Percentiles rank a stretch among this genome's conserved stretches.
Conservation (phyloP, 1,284 basidiomycete species). For the Apiotrichum domesticum region DNA sequence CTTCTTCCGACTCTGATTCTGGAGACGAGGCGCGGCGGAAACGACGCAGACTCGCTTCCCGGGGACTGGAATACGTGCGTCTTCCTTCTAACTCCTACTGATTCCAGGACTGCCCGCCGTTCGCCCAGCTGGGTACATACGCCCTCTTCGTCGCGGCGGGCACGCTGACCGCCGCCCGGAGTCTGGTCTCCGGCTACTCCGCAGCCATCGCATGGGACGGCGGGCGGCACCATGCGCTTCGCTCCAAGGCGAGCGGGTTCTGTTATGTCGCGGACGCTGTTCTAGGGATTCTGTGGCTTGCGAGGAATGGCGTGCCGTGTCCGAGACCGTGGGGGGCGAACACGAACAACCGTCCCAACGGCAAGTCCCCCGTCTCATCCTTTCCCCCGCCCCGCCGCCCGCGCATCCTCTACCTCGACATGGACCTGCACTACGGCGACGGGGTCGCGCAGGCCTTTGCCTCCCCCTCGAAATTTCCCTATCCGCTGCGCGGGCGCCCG, state of each 20-base stretch:
- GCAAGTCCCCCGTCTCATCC: no score
- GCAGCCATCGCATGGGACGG: slow-evolving; percentile 79
- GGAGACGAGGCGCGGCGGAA: slow-evolving; percentile 20
- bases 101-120: slow-evolving; percentile 72
- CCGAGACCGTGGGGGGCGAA: background rate
- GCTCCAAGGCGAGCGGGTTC: slow-evolving; percentile 74
- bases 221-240: slow-evolving; percentile 52
- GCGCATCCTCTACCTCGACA: slow-evolving; percentile 79
- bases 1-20: background rate
- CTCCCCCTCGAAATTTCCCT: slow-evolving; percentile 23
- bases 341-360: no score
- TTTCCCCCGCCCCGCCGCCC: slow-evolving; percentile 44
- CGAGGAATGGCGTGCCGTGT: slow-evolving; percentile 20
- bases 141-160: slow-evolving; percentile 68
- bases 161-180: slow-evolving; percentile 62
- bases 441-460: slow-evolving; percentile 75
- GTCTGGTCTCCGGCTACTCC: slow-evolving; percentile 54
- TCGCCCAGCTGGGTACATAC: slow-evolving; percentile 64
- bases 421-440: slow-evolving; percentile 82
- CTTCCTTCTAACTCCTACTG: slow-evolving; percentile 2
- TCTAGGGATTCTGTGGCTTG: slow-evolving; percentile 57
- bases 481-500: slow-evolving; percentile 32
- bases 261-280: slow-evolving; percentile 91
- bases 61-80: slow-evolving; percentile 62
- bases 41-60: slow-evolving; percentile 46